phyloP scores from a whole-genome alignment of 1,139 yeast genomes.

The Candida sojae region DNA sequence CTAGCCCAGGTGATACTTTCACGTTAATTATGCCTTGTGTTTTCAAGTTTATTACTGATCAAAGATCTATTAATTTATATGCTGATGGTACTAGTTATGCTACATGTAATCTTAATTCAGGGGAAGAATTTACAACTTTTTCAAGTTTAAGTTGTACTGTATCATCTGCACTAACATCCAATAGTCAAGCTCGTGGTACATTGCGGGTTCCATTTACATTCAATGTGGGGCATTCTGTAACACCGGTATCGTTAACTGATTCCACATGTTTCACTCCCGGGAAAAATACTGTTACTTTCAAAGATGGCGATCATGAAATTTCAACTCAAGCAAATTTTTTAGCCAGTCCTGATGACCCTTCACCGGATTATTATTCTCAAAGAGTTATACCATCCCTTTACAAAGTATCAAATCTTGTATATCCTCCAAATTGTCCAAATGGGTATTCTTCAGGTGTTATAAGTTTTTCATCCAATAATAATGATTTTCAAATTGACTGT shows the following conservation, averaged over 20 bases:
- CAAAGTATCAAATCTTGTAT: neutral
- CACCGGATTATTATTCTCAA: neutral
- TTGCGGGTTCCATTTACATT: constrained; percentile 27
- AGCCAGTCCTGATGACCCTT: neutral
- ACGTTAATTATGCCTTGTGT: constrained; percentile 31
- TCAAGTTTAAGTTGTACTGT: constrained; percentile 28
- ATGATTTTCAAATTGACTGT: constrained; percentile 22
- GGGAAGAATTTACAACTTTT: constrained; percentile 21
- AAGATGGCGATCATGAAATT: constrained; percentile 25
- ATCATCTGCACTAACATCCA: constrained; percentile 7
- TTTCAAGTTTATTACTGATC: constrained; percentile 26
- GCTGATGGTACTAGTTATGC: constrained; percentile 25
- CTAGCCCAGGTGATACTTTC: constrained; percentile 33
- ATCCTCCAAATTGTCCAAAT: constrained; percentile 22
- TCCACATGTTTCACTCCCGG: constrained; percentile 23
- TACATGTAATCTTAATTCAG: constrained; percentile 24
- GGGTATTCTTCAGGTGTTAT: constrained; percentile 24
- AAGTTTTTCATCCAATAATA: constrained; percentile 14
- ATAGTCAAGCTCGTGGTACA: constrained; percentile 9
- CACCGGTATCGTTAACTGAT: constrained; percentile 18
- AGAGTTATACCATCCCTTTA: neutral
- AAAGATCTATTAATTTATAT: constrained; percentile 16
- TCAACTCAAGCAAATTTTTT: constrained; percentile 18
- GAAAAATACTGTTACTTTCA: constrained; percentile 25
- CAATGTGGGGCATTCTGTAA: constrained; percentile 25